A percentile compares a stretch with the other conserved stretches of the same genome.
phyloP scores from a whole-genome alignment of 2,329 filamentous ascomycete species.

The Fusarium sp. region DNA sequence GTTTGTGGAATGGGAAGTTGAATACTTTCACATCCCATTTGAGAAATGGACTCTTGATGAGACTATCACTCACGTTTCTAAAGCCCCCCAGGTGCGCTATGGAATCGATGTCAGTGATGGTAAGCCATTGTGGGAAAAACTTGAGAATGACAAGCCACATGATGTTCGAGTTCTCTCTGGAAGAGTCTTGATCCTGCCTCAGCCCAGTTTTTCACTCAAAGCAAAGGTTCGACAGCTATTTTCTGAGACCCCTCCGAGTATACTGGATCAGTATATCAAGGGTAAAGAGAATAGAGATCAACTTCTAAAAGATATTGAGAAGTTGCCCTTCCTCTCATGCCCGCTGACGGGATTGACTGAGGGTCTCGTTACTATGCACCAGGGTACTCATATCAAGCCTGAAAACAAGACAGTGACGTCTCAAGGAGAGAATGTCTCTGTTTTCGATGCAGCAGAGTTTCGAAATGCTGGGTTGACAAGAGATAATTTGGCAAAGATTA shows the following conservation, averaged over 20 bases:
- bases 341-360: not conserved
- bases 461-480: not conserved
- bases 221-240: not conserved
- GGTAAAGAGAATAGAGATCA: not conserved
- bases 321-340: not conserved
- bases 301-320: not conserved
- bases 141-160: not conserved
- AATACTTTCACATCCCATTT: not conserved
- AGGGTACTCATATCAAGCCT: not conserved
- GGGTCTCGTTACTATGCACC: not conserved
- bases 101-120: not conserved
- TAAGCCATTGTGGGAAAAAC: not conserved
- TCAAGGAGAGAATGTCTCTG: not conserved
- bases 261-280: not conserved
- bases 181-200: not conserved
- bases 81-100: not conserved
- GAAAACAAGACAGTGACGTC: not conserved
- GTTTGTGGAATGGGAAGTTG: not conserved
- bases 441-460: not conserved
- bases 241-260: not conserved
- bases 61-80: not conserved
- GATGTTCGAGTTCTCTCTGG: not conserved
- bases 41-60: not conserved
- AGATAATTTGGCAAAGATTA: not conserved
- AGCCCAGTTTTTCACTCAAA: not conserved